A percentile compares a stretch with the other conserved stretches of the same genome.
Conservation (phyloP, 176 grass and related monocot species). For the Phoenix roebelenii region DNA sequence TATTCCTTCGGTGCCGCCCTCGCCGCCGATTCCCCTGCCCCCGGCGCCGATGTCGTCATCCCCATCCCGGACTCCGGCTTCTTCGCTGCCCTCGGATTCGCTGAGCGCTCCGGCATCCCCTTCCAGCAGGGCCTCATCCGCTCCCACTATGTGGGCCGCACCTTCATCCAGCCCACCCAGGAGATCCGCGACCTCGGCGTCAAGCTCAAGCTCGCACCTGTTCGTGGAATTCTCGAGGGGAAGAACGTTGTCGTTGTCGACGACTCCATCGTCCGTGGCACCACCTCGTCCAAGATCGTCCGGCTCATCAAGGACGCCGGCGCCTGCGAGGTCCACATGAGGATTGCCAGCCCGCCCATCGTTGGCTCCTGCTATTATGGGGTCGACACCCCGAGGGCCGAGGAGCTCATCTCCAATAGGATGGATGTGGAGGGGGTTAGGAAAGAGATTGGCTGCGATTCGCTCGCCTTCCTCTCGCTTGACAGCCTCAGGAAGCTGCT, state of each 20-base stretch:
- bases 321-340: slow-evolving; percentile 93
- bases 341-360: slow-evolving; percentile 81
- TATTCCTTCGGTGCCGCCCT: slow-evolving; percentile 65
- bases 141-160: slow-evolving; percentile 85
- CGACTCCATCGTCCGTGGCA: slow-evolving; percentile 88
- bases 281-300: slow-evolving; percentile 93
- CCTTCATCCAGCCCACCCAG: slow-evolving; percentile 87
- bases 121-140: slow-evolving; percentile 93
- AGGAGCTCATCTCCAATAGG: slow-evolving; percentile 76
- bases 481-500: slow-evolving; percentile 59
- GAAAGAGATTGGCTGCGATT: slow-evolving; percentile 60
- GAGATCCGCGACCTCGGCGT: slow-evolving; percentile 77
- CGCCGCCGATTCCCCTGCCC: slow-evolving; percentile 71
- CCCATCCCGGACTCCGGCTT: slow-evolving; percentile 91
- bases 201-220: slow-evolving; percentile 78
- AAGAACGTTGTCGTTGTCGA: slow-evolving; percentile 91
- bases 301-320: slow-evolving; percentile 61
- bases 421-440: slow-evolving; percentile 56
- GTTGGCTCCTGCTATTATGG: slow-evolving; percentile 80
- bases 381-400: slow-evolving; percentile 73
- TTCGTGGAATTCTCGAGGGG: slow-evolving; percentile 58
- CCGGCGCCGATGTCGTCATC: slow-evolving; percentile 77
- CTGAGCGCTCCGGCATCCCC: slow-evolving; percentile 48
- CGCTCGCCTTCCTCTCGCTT: slow-evolving; percentile 76
- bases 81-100: slow-evolving; percentile 76